phyloP scores from a whole-genome alignment of 1,284 basidiomycete genomes.

The Papiliotrema fonsecae region DNA sequence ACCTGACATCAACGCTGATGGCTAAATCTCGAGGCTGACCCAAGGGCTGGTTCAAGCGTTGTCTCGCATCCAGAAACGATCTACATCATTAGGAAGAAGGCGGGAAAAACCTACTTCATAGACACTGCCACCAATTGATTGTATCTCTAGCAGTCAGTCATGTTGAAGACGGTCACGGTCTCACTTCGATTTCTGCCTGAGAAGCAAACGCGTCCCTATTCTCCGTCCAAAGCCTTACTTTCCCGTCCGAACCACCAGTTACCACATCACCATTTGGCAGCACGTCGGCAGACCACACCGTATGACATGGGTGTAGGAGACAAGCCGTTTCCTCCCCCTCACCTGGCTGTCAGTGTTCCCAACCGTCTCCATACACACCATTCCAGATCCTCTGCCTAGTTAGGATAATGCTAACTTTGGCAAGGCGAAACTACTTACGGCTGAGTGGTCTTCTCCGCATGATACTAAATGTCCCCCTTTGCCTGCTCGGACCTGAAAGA shows the following conservation, averaged over 20 bases:
- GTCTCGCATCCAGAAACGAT: no score
- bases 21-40: conserved; percentile 1
- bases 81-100: no score
- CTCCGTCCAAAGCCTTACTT: conserved; percentile 24
- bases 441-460: conserved; percentile 38
- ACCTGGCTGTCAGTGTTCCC: not conserved
- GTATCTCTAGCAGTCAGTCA: no score
- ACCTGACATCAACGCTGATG: conserved; percentile 30
- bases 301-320: conserved; percentile 32
- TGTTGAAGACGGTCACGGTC: not conserved
- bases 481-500: conserved; percentile 19
- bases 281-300: conserved; percentile 27
- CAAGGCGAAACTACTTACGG: conserved; percentile 12
- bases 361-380: not conserved
- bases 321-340: conserved; percentile 1
- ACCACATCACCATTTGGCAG: conserved; percentile 30
- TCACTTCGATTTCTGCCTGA: not conserved
- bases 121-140: no score
- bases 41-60: no score
- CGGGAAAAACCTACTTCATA: no score
- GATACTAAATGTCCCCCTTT: conserved; percentile 12
- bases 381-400: conserved; percentile 5
- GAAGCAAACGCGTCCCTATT: not conserved
- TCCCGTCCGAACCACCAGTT: conserved; percentile 33
- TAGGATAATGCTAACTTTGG: not conserved